Evolutionary conservation across 2,329 filamentous ascomycete species (phyloP).

Genomic region (Chrysoporthe austroafricana): DNA sequence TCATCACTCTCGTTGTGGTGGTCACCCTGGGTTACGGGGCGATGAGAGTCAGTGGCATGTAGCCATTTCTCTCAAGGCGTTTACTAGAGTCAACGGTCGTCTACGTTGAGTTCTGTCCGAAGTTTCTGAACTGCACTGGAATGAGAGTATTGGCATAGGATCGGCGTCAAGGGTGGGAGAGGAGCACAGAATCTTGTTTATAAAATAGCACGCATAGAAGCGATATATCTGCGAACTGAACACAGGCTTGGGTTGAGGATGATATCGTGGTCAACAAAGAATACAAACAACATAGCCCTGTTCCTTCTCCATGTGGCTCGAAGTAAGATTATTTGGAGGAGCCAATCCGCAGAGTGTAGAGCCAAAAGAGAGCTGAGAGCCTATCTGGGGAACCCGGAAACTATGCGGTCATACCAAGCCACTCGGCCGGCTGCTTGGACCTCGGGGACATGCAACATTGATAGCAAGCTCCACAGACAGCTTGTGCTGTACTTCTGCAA

Average conservation of each 20-base stretch:
- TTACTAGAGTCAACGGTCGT: neutral
- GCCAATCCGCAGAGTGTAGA: neutral
- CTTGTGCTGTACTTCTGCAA: conserved; percentile 21
- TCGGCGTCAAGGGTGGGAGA: conserved; percentile 11
- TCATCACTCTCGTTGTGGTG: conserved; percentile 80
- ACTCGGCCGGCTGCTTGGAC: neutral
- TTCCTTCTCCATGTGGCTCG: neutral
- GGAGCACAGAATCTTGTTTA: neutral
- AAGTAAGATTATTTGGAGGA: no score
- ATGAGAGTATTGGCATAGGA: conserved; percentile 5
- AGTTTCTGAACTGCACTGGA: neutral
- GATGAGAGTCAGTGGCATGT: conserved; percentile 67
- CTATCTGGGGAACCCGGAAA: neutral
- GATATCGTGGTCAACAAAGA: neutral
- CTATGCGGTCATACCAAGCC: conserved; percentile 25
- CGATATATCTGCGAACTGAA: neutral
- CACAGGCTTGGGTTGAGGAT: neutral
- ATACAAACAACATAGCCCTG: neutral
- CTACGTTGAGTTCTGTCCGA: neutral
- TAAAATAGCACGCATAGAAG: neutral
- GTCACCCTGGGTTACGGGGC: conserved; percentile 88
- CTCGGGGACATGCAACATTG: neutral
- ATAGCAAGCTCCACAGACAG: conserved; percentile 22
- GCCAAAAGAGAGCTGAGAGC: neutral
- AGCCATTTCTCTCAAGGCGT: conserved; percentile 15